Percentiles rank a stretch among this genome's conserved stretches.
These are phyloP conservation scores for Haberlea rhodopensis DNA, from an alignment of 257 asterid species.

Conservation along the genomic window DNA sequence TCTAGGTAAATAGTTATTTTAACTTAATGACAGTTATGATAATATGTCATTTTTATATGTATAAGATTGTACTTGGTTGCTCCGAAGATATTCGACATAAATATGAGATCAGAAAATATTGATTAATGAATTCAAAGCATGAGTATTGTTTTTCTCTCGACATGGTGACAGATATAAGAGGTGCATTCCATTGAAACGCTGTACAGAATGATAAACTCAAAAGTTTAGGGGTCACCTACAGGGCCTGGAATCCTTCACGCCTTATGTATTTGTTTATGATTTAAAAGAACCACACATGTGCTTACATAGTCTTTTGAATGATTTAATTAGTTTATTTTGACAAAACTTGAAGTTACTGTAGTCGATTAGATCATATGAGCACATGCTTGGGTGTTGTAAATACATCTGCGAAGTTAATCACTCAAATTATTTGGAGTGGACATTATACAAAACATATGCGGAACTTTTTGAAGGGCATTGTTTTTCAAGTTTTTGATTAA, in stretches of 20 bases:
- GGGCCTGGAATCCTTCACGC: too few relatives aligned
- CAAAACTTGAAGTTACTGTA: conserved; percentile 1
- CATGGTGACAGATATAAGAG: neutral
- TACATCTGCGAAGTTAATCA: neutral
- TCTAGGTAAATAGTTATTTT: neutral
- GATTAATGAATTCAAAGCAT: neutral
- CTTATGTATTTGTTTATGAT: neutral
- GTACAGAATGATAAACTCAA: too few relatives aligned
- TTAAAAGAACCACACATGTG: conserved; percentile 1
- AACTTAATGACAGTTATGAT: neutral
- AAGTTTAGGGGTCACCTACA: too few relatives aligned
- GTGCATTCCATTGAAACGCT: too few relatives aligned
- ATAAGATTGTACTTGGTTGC: neutral
- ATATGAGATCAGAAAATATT: neutral
- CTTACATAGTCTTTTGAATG: neutral
- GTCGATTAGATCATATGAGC: conserved; percentile 1
- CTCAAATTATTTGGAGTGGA: neutral
- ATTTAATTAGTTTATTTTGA: neutral
- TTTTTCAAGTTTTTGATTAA: too few relatives aligned
- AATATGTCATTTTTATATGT: neutral
- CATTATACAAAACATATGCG: neutral
- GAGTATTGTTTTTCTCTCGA: neutral
- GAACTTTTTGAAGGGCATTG: neutral
- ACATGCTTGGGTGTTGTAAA: neutral
- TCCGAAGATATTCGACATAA: neutral